Percentiles rank a stretch among this genome's conserved stretches.
These are phyloP conservation scores for Angophora floribunda DNA, from an alignment of 345 rosid species.

Conservation along the genomic window DNA sequence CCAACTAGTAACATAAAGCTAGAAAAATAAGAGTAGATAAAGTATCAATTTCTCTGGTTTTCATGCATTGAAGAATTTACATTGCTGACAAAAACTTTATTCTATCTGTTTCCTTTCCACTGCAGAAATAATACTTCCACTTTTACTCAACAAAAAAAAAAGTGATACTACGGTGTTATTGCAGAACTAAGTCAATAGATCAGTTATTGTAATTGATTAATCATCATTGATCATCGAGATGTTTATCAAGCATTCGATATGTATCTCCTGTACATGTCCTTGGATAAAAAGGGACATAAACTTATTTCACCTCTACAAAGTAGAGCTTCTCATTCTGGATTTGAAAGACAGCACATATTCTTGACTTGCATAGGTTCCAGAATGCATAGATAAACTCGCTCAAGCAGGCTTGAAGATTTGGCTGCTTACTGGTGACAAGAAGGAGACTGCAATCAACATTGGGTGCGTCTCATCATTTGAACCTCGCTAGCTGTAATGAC, in stretches of 20 bases:
- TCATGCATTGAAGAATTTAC: not conserved
- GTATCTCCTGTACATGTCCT: not conserved
- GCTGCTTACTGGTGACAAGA: conserved; percentile 85
- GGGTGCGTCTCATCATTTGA: conserved; percentile 31
- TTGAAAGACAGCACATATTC: not conserved
- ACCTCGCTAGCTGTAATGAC: not conserved
- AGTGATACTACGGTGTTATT: not conserved
- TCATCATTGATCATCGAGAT: not conserved
- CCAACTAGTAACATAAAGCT: not conserved
- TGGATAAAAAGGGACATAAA: not conserved
- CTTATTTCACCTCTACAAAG: not conserved
- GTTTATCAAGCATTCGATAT: not conserved
- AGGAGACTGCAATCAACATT: conserved; percentile 78
- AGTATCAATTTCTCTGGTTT: not conserved
- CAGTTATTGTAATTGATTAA: not conserved
- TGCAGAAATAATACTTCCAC: not conserved
- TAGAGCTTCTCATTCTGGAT: not conserved
- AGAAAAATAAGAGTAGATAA: not conserved
- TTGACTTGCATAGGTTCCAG: conserved; percentile 41
- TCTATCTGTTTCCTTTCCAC: not conserved
- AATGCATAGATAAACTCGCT: conserved; percentile 86
- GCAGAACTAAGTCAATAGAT: not conserved
- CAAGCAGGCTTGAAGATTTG: conserved; percentile 84
- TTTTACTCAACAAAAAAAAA: not conserved
- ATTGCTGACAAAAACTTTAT: not conserved